Conservation (phyloP, 1,284 basidiomycete genomes). For the Fomes fomentarius region DNA sequence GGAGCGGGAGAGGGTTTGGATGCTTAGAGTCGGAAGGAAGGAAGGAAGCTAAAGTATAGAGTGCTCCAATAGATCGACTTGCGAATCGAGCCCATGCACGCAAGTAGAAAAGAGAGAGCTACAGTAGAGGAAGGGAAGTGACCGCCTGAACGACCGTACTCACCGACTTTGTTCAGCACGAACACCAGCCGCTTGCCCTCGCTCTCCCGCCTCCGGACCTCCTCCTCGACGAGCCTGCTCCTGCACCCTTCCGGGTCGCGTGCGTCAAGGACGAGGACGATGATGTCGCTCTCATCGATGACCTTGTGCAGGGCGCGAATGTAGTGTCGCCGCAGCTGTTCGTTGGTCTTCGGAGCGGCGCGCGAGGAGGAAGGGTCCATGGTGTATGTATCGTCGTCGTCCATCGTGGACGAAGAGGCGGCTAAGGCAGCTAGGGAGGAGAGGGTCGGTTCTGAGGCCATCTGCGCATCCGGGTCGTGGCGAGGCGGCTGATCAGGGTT, state of each 20-base stretch:
- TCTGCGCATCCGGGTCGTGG: slow-evolving; percentile 58
- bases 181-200: slow-evolving; percentile 91
- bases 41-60: not conserved
- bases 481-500: slow-evolving; percentile 15
- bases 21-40: not conserved
- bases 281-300: slow-evolving; percentile 90
- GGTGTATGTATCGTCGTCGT: slow-evolving; percentile 26
- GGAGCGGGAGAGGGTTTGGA: not conserved
- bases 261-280: slow-evolving; percentile 89
- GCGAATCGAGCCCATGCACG: too few species aligned
- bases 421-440: slow-evolving; percentile 58
- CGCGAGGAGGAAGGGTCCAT: slow-evolving; percentile 31
- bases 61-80: too few species aligned
- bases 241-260: slow-evolving; percentile 91
- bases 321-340: slow-evolving; percentile 70
- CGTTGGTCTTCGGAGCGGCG: slow-evolving; percentile 54
- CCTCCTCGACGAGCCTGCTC: slow-evolving; percentile 87
- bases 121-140: too few species aligned
- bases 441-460: slow-evolving; percentile 75
- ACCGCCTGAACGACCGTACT: too few species aligned
- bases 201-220: slow-evolving; percentile 80
- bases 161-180: slow-evolving; percentile 93
- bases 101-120: too few species aligned
- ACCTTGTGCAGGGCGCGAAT: slow-evolving; percentile 86
- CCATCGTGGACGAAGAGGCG: slow-evolving; percentile 32